Conservation (phyloP, 2,329 filamentous ascomycete species). For the Diaporthe ilicicola region DNA sequence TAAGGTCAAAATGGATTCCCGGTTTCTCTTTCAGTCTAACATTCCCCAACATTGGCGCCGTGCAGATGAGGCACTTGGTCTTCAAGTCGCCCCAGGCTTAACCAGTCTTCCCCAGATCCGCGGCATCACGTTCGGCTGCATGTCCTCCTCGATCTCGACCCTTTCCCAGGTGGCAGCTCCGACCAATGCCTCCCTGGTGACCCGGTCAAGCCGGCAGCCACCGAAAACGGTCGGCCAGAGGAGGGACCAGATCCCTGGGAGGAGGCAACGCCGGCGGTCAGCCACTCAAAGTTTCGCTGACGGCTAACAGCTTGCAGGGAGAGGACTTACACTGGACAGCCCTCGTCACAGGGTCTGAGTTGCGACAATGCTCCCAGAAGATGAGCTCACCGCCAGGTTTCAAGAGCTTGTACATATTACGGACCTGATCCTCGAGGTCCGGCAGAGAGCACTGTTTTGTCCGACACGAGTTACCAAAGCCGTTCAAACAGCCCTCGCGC, state of each 20-base stretch:
- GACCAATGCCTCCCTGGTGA: slow-evolving; percentile 41
- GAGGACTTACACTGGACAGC: slow-evolving; percentile 41
- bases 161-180: slow-evolving; percentile 45
- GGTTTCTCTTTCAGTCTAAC: neutral
- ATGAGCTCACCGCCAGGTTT: slow-evolving; percentile 55
- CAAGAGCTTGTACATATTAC: slow-evolving; percentile 49
- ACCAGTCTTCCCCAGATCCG: slow-evolving; percentile 43
- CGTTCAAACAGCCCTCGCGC: no score
- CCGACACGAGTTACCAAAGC: neutral
- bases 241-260: slow-evolving; percentile 40
- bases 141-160: slow-evolving; percentile 39
- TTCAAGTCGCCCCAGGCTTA: slow-evolving; percentile 35
- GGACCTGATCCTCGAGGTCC: slow-evolving; percentile 40
- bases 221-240: slow-evolving; percentile 43
- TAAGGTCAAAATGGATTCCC: slow-evolving; percentile 26
- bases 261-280: neutral
- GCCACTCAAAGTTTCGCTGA: neutral
- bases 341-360: slow-evolving; percentile 40
- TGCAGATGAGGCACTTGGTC: neutral
- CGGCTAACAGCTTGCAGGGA: neutral
- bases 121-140: slow-evolving; percentile 42
- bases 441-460: slow-evolving; percentile 46
- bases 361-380: slow-evolving; percentile 54
- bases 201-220: slow-evolving; percentile 42
- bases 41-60: neutral